Evolutionary conservation across 1,284 basidiomycete genomes (phyloP), one percentile per base, ranked within the genome.

Genomic region (Trichosporon faecale): DNA sequence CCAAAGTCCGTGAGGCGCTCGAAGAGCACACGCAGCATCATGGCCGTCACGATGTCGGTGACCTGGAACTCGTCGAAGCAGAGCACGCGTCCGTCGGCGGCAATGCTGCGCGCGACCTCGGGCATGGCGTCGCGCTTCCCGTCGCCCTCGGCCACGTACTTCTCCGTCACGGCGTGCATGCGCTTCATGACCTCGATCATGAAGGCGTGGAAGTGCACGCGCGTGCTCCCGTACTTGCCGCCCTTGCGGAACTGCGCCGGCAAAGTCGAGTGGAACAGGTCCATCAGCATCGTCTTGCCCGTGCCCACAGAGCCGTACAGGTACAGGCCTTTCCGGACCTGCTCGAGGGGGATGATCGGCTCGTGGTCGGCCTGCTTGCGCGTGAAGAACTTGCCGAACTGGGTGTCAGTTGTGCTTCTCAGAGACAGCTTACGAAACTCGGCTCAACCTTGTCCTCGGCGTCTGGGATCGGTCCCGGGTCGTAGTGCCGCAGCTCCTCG

Each of bases 51-150:
- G 75, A 99, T 99, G 84, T 99, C 96, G 14, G 95, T 98, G 11
- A 99, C 94, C 88, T 99, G 96, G 79, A 99, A 99, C 85, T 99
- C 97, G 80, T 99, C 96, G 80, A 99, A 98, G 80, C 96, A 98
- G 46, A 99, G 85, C 1, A 99, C 89, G 68, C 88, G 88, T 5
- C 92, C 91, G 73, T 96, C 91, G 52, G 87, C 88, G 4, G 96
- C 95, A 70, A 99, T 85, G 77, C 95, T 93, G 70, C 92, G 85
- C 0, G 95, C 95, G 1, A 98, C 94, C 44, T 93, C 93, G 23
- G 89, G 86, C 75, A 98, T 92, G 23, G 93, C 91, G 81, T 80
- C 82, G 29, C 76, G 91, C 90, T 75, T 86, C 83, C n/a, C 89
- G 90, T 85, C 89, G 85, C 73, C 88, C 86, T 67, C 86, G 27